These are phyloP conservation scores for Takakia lepidozioides DNA, from an alignment of 225 moss, liverwort and hornwort genomes.

Conservation along the genomic window DNA sequence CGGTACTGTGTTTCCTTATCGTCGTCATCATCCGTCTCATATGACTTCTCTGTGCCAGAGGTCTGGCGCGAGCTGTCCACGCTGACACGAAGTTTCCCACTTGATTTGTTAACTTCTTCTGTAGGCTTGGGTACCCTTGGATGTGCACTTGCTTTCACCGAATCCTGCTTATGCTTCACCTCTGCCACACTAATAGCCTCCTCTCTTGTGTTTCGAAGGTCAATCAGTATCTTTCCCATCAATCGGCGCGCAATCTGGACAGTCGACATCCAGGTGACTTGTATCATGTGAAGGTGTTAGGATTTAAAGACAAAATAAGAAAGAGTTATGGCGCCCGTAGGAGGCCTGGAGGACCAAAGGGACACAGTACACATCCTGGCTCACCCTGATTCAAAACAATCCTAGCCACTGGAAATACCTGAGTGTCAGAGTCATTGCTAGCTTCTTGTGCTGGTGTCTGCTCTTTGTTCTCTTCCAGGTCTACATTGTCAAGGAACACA, in stretches of 20 bases:
- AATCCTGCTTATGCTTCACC: conserved; percentile 57
- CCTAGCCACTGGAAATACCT: no score
- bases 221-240: conserved; percentile 94
- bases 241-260: conserved; percentile 88
- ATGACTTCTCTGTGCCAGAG: conserved; percentile 62
- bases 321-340: background rate
- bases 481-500: no score
- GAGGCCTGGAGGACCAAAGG: background rate
- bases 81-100: conserved; percentile 52
- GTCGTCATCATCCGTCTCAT: conserved; percentile 87
- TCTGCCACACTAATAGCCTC: conserved; percentile 90
- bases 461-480: no score
- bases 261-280: no score
- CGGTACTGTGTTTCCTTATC: conserved; percentile 97
- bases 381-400: no score
- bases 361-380: no score
- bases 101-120: conserved; percentile 49
- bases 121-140: conserved; percentile 34
- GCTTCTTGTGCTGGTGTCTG: no score
- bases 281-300: no score
- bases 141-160: conserved; percentile 25
- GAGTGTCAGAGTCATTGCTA: no score
- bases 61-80: conserved; percentile 44
- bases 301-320: no score
- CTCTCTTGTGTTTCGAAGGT: conserved; percentile 93